phyloP scores from a whole-genome alignment of 2,329 filamentous ascomycete species.

The Nigrospora oryzae region DNA sequence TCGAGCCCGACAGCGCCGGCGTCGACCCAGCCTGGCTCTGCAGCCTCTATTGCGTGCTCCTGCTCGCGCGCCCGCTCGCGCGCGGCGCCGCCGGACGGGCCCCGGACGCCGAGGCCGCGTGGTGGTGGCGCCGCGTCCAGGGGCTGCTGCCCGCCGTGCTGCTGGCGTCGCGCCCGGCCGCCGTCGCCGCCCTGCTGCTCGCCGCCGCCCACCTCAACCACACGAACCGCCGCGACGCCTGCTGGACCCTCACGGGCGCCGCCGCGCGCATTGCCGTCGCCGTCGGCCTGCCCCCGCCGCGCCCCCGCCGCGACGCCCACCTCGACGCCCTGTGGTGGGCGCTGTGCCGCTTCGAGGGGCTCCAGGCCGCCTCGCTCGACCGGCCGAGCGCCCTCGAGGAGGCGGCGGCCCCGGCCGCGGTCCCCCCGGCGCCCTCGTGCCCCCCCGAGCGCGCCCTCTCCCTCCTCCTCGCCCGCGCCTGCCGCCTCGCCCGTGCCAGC shows the following conservation, averaged over 20 bases:
- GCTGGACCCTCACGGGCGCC: slow-evolving; percentile 33
- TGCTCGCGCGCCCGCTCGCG: slow-evolving; percentile 24
- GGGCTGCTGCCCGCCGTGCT: slow-evolving; percentile 29
- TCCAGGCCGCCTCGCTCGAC: slow-evolving; percentile 33
- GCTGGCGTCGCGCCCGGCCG: slow-evolving; percentile 30
- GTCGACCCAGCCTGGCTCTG: slow-evolving; percentile 29
- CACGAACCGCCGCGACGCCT: slow-evolving; percentile 29
- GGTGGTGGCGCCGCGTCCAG: slow-evolving; percentile 30
- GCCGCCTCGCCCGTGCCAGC: too few relatives aligned
- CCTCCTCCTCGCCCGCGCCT: background rate
- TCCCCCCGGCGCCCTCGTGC: too few relatives aligned
- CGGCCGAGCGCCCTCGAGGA: slow-evolving; percentile 32
- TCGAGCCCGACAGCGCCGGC: slow-evolving; percentile 6
- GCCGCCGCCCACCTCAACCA: slow-evolving; percentile 34
- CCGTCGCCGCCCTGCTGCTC: slow-evolving; percentile 31
- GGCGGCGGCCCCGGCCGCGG: slow-evolving; percentile 18
- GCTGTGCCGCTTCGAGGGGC: slow-evolving; percentile 24
- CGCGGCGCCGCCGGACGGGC: slow-evolving; percentile 1
- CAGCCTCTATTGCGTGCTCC: slow-evolving; percentile 28
- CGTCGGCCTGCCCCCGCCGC: slow-evolving; percentile 32
- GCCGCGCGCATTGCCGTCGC: slow-evolving; percentile 32
- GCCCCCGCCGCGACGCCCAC: slow-evolving; percentile 16
- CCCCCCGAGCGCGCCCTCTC: slow-evolving; percentile 6
- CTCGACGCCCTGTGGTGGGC: slow-evolving; percentile 20
- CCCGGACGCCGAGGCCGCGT: slow-evolving; percentile 13